Evolutionary conservation across 2,329 filamentous ascomycete species (phyloP), one percentile per base, ranked within the genome.

Genomic region (Penicillium sp.): DNA sequence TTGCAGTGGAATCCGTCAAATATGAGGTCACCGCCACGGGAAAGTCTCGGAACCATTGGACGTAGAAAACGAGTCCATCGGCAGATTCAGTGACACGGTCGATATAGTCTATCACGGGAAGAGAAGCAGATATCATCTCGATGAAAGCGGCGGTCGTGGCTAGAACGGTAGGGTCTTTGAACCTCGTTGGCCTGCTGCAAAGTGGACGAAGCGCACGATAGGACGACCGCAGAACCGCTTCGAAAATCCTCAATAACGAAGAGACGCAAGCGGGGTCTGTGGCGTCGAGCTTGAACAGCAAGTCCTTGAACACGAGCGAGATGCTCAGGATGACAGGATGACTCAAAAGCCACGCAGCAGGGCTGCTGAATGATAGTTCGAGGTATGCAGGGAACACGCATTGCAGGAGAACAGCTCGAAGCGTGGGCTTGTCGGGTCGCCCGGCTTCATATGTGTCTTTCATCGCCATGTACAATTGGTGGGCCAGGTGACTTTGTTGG

Each of bases 351-450:
- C 81, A 82, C 2, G 77, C 77, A 22, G 69, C 69, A 3, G 70
- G 57, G 13, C 73, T 76, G 13, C 61, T 67, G 45, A 83, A 75
- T 0, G 76, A 69, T 1, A 63, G 66, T 56, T 79, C 75, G 24
- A 85, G 70, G 61, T 85, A 86, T 2, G 77, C 77, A 2, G 83
- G 82, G 48, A 85, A 78, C 13, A 85, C 74, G 36, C 74, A 76
- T 48, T 78, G 76, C 16, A 84, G 60, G 7, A 86, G 65, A 6
- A 81, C 75, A 7, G 74, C 69, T 6, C 80, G 75, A 30, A 86
- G 69, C 2, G 74, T 79, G 14, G 76, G 75, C 44, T 68, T 74
- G 2, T 62, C 55, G 1, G 58, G 41, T 36, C 68, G 60, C 9
- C 76, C 76, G 4, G 57, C 57, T 57, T 81, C 79, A 30, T 72